Conservation (phyloP, 192 early-diverging fungal genomes). For the Backusella luteola region DNA sequence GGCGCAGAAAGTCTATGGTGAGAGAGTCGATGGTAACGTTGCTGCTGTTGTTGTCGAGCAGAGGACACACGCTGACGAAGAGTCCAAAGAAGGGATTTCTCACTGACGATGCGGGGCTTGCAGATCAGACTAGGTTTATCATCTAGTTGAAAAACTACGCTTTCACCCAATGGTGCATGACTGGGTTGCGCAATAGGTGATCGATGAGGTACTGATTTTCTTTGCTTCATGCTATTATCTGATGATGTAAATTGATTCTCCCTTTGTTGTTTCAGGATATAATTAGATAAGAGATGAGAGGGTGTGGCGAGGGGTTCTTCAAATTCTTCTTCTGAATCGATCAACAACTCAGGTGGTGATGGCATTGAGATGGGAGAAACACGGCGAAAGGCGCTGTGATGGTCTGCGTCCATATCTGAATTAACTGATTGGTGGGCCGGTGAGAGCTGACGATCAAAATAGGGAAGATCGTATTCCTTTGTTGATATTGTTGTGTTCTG, state of each 20-base stretch:
- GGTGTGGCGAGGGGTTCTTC: not conserved
- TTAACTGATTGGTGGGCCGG: not conserved
- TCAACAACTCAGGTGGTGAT: slow-evolving; percentile 29
- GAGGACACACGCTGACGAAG: slow-evolving; percentile 21
- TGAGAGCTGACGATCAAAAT: slow-evolving; percentile 11
- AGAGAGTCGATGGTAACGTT: not conserved
- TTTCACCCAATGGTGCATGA: not conserved
- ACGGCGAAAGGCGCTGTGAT: slow-evolving; percentile 12
- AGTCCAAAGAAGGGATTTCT: slow-evolving; percentile 20
- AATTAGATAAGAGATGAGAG: not conserved
- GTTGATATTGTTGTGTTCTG: not conserved
- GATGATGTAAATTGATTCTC: slow-evolving; percentile 5
- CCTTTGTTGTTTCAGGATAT: not conserved
- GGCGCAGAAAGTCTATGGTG: slow-evolving; percentile 13
- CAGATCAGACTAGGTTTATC: not conserved
- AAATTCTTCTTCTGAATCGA: slow-evolving; percentile 34
- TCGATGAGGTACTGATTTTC: slow-evolving; percentile 34
- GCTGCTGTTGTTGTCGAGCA: not conserved
- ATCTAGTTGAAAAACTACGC: not conserved
- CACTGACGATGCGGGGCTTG: slow-evolving; percentile 22
- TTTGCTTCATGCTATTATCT: not conserved
- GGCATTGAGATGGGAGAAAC: slow-evolving; percentile 8
- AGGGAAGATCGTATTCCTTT: not conserved
- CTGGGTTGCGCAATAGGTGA: slow-evolving; percentile 17
- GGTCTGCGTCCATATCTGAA: not conserved